Evolutionary conservation across 805 yeast genomes (phyloP).

Genomic region (Saturnispora sekii): DNA sequence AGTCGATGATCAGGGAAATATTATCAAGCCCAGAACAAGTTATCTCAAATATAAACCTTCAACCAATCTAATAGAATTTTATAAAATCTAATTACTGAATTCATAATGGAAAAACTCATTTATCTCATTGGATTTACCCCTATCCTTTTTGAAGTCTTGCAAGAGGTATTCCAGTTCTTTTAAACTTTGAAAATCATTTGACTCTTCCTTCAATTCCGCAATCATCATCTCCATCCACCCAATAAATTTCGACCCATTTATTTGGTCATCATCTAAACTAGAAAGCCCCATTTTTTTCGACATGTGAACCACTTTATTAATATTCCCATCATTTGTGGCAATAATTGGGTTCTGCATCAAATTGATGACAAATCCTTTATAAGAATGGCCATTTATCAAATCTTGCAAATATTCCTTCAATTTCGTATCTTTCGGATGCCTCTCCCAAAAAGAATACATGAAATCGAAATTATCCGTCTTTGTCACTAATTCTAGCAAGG

Average conservation of each 20-base stretch:
- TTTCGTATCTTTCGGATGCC: slow-evolving; percentile 12
- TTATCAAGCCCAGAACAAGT: not conserved
- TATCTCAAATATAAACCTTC: slow-evolving; percentile 2
- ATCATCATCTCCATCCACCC: slow-evolving; percentile 14
- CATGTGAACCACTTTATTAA: slow-evolving; percentile 9
- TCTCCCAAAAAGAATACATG: slow-evolving; percentile 23
- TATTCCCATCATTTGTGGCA: slow-evolving; percentile 7
- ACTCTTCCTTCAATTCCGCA: slow-evolving; percentile 10
- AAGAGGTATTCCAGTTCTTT: slow-evolving; percentile 2
- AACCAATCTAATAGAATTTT: not conserved
- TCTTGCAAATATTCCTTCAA: slow-evolving; percentile 11
- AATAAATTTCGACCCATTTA: slow-evolving; percentile 10
- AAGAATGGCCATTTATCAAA: not conserved
- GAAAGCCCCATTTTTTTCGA: slow-evolving; percentile 11
- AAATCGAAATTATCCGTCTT: slow-evolving; percentile 10
- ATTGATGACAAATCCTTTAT: slow-evolving; percentile 9
- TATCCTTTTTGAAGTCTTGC: not conserved
- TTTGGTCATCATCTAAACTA: not conserved
- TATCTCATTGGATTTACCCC: not conserved
- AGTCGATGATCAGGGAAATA: not conserved
- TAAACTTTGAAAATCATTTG: slow-evolving; percentile 3
- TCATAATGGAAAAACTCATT: not conserved
- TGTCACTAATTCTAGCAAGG: slow-evolving; percentile 11
- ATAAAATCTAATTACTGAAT: not conserved
- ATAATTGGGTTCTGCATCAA: slow-evolving; percentile 11